phyloP scores from a whole-genome alignment of 306 rosid genomes.

The Trifolium pratense region DNA sequence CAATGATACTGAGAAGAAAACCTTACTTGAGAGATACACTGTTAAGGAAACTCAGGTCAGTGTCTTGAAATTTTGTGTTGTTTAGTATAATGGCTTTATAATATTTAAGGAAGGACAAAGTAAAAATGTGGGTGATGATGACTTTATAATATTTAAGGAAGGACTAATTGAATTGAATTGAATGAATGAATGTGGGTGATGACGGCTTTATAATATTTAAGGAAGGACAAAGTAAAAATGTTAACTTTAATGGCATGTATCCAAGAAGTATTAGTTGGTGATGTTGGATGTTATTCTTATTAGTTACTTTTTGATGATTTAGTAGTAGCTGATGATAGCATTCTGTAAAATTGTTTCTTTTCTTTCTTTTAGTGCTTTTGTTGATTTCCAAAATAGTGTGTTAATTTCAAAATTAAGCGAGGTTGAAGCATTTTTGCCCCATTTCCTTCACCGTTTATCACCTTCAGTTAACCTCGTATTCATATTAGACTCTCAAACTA shows the following conservation, averaged over 20 bases:
- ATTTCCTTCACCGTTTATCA: neutral
- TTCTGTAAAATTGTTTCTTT: neutral
- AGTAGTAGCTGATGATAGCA: neutral
- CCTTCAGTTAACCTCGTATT: no score
- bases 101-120: neutral
- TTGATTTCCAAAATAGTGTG: neutral
- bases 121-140: neutral
- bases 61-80: neutral
- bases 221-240: no score
- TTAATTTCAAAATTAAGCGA: neutral
- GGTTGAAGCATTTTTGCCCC: neutral
- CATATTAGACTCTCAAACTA: no score
- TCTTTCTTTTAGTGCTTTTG: neutral
- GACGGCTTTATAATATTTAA: no score
- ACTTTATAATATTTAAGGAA: no score
- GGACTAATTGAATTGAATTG: no score
- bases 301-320: neutral
- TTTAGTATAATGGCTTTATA: neutral
- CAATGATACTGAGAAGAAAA: slow-evolving; percentile 70
- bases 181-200: no score
- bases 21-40: slow-evolving; percentile 79
- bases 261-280: neutral
- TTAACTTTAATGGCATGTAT: neutral
- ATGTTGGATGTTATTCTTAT: neutral
- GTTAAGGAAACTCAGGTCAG: slow-evolving; percentile 86